phyloP scores from a whole-genome alignment of 495 filamentous ascomycete genomes.

The Lasiosphaeris hirsuta region DNA sequence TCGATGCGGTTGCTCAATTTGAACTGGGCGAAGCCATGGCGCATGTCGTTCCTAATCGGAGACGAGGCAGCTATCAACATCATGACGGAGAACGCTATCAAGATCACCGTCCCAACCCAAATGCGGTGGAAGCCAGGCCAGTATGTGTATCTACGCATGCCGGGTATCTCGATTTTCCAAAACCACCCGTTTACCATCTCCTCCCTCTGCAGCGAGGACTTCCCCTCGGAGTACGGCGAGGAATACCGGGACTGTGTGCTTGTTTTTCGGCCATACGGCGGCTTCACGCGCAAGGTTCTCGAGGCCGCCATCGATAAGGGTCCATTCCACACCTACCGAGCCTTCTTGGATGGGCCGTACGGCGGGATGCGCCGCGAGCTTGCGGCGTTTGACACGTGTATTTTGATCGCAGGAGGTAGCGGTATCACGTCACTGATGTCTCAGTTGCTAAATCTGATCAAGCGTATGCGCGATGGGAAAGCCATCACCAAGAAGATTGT shows the following conservation, averaged over 20 bases:
- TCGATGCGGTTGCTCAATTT: conserved; percentile 66
- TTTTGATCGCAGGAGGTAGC: conserved; percentile 89
- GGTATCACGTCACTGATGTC: conserved; percentile 92
- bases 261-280: conserved; percentile 85
- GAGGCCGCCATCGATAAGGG: conserved; percentile 74
- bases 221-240: conserved; percentile 82
- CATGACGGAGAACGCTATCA: conserved; percentile 87
- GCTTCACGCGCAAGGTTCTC: conserved; percentile 80
- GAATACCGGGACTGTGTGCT: conserved; percentile 83
- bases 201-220: conserved; percentile 78
- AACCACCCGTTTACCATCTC: conserved; percentile 97
- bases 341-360: conserved; percentile 90
- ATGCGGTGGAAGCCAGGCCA: conserved; percentile 93
- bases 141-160: conserved; percentile 92
- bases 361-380: conserved; percentile 90
- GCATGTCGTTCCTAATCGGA: conserved; percentile 74
- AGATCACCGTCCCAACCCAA: conserved; percentile 87
- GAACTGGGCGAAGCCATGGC: conserved; percentile 83
- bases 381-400: conserved; percentile 88
- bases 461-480: conserved; percentile 89
- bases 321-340: conserved; percentile 81
- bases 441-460: conserved; percentile 86
- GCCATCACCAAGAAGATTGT: conserved; percentile 87
- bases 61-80: conserved; percentile 84
- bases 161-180: conserved; percentile 80